These are phyloP conservation scores for Saccharomycopsis fibuligera DNA, from an alignment of 805 yeast genomes.

Conservation along the genomic window DNA sequence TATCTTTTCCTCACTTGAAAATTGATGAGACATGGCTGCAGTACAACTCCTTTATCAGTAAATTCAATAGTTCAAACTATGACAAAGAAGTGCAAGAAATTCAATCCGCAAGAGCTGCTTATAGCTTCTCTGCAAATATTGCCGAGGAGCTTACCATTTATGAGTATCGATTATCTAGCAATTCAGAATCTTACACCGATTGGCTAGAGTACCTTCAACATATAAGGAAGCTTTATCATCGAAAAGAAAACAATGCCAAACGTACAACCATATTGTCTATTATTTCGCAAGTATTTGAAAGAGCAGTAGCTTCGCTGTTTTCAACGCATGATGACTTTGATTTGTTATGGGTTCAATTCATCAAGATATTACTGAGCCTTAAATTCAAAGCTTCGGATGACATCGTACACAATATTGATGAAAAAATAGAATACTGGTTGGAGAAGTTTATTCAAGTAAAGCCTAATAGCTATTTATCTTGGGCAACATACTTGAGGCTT, in stretches of 20 bases:
- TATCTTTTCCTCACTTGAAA: constrained; percentile 36
- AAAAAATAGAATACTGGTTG: not conserved
- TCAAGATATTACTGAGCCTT: not conserved
- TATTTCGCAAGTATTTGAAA: constrained; percentile 27
- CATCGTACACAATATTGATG: not conserved
- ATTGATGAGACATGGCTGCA: constrained; percentile 36
- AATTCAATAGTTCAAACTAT: constrained; percentile 17
- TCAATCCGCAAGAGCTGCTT: constrained; percentile 31
- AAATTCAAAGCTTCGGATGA: not conserved
- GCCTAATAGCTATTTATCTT: not conserved
- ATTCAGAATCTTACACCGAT: constrained; percentile 1
- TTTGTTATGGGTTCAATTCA: not conserved
- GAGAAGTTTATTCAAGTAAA: not conserved
- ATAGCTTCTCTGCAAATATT: constrained; percentile 29
- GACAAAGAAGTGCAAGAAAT: constrained; percentile 32
- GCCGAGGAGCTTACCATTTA: constrained; percentile 30
- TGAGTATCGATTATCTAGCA: constrained; percentile 27
- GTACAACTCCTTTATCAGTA: constrained; percentile 37
- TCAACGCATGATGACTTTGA: no score
- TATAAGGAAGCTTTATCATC: constrained; percentile 26
- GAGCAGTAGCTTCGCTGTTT: constrained; percentile 29
- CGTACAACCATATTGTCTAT: constrained; percentile 11
- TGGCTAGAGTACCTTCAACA: constrained; percentile 31
- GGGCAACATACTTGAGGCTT: not conserved
- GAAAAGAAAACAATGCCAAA: constrained; percentile 22